Evolutionary conservation across 805 yeast species (phyloP), one percentile per base, ranked within the genome.

Genomic region (Grigorovia jiainica): DNA sequence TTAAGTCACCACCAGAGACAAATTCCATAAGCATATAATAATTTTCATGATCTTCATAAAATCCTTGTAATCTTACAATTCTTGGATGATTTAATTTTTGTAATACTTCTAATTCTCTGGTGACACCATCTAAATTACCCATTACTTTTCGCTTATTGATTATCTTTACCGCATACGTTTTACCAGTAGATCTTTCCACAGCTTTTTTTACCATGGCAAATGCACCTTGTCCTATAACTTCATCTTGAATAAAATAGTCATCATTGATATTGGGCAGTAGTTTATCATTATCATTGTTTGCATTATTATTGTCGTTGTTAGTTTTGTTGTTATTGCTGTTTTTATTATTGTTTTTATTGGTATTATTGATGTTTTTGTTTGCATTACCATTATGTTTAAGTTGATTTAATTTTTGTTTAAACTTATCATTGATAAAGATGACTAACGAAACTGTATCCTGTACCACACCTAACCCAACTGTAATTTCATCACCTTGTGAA

Each of bases 221-320:
- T 8, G 97, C 97, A n/a, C 98, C 98, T 53, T 87, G 92, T 1
- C 98, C 98, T 1, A 90, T 84, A 13, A 85, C 79, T 54, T 84
- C 95, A 57, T 82, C 85, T 45, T 81, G 75, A 17, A 90, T 76
- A 11, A 85, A 82, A 61, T 80, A 92, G 53, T 82, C 78, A 44
- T 73, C 75, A 52, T 71, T 70, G 9, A 85, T 78, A 13, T 27
- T 27, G n/a, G 31, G 31, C 15, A 27, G 31, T 13, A 27, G n/a
- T 18, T 19, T 18, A 33, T 33, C 36, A 33, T 19, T 10, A 7
- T 19, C 19, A 10, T 13, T 18, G n/a, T n/a, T n/a, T n/a, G n/a
- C n/a, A 3, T 19, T 7, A 13, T 9, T 31, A 23, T 24, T 19
- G 23, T 23, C 17, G 4, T 3, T 13, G 10, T 24, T 30, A 17